Base-by-base conservation (phyloP, 306 rosid genomes). In the Cotoneaster glaucophyllus region DNA sequence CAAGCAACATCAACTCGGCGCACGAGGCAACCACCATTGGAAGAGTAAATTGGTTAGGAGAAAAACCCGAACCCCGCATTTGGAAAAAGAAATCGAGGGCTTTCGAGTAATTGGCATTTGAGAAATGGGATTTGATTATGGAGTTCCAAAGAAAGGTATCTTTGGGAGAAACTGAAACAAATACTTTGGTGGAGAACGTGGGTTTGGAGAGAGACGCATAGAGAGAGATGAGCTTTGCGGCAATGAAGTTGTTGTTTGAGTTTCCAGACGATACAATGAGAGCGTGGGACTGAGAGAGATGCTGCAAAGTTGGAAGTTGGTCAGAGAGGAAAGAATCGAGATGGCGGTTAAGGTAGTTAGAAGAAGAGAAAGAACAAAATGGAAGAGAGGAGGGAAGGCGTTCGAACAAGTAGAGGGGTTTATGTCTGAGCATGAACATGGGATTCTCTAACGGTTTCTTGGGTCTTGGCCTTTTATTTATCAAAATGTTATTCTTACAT, bases 131-230 rank as follows among this genome's bases (percentile, higher is more conserved):
- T 80, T 89, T 86, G 81, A 90, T 82, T n/a, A 90, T 71, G 54
- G 98, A 93, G 79, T 93, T 90, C 93, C 91, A 86, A 70, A 89
- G 82, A 75, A 93, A 90, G 58, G 64, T 75, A 41, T 89, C 95
- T 73, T 84, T 86, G 34, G 76, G 85, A 64, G 73, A 76, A 79
- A 85, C 84, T 3, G 84, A 83, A 50, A n/a, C 70, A 64, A 87
- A 90, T 14, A 89, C 77, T 70, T 67, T 67, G 56, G 93, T 61
- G 71, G 88, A 80, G 28, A 64, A 78, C 26, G 64, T 4, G 31
- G 88, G 87, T 75, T 73, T 58, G 77, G 71, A 31, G 79, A 88
- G 79, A 78, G 82, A 81, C 58, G 90, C 83, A 58, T 89, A 90
- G 67, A 85, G 84, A 45, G 95, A 84, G 82, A 93, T 84, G 80